These are phyloP conservation scores for Pseudocercospora cruenta DNA, from an alignment of 2,329 filamentous ascomycete species.

Conservation along the genomic window DNA sequence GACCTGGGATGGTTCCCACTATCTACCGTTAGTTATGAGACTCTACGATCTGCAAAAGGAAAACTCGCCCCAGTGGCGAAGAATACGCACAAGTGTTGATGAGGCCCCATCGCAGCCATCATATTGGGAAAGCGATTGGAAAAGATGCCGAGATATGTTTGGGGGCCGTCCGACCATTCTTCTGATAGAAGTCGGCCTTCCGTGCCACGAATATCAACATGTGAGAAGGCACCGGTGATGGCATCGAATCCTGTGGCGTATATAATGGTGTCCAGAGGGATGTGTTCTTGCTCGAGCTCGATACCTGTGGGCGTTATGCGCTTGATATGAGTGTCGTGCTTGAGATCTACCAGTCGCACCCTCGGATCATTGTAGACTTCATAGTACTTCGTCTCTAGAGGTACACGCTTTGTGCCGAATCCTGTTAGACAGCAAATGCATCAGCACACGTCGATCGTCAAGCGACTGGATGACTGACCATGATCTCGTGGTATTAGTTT, in stretches of 20 bases:
- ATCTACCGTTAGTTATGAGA: too few species aligned
- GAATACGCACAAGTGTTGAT: slow-evolving; percentile 40
- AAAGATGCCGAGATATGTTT: slow-evolving; percentile 18
- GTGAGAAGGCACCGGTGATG: slow-evolving; percentile 31
- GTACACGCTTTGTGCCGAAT: slow-evolving; percentile 21
- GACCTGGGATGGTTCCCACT: slow-evolving; percentile 41
- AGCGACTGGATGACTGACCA: neutral
- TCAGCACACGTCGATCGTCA: neutral
- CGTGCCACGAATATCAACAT: slow-evolving; percentile 35
- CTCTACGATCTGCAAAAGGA: too few species aligned
- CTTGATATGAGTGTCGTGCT: slow-evolving; percentile 47
- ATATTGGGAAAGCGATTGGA: slow-evolving; percentile 19
- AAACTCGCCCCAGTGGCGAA: too few species aligned
- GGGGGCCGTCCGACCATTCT: slow-evolving; percentile 34
- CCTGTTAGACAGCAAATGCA: neutral
- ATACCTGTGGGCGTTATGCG: slow-evolving; percentile 47
- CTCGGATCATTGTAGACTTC: slow-evolving; percentile 52
- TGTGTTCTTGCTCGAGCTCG: slow-evolving; percentile 36
- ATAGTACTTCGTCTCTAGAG: slow-evolving; percentile 54
- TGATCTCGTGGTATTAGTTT: slow-evolving; percentile 11
- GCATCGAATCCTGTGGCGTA: slow-evolving; percentile 47
- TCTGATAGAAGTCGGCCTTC: slow-evolving; percentile 34
- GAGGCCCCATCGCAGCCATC: slow-evolving; percentile 41
- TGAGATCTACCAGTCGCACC: slow-evolving; percentile 52
- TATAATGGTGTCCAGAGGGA: slow-evolving; percentile 44